Evolutionary conservation across 1,284 basidiomycete species (phyloP), one percentile per base, ranked within the genome.

Genomic region (Leccinum huronense): DNA sequence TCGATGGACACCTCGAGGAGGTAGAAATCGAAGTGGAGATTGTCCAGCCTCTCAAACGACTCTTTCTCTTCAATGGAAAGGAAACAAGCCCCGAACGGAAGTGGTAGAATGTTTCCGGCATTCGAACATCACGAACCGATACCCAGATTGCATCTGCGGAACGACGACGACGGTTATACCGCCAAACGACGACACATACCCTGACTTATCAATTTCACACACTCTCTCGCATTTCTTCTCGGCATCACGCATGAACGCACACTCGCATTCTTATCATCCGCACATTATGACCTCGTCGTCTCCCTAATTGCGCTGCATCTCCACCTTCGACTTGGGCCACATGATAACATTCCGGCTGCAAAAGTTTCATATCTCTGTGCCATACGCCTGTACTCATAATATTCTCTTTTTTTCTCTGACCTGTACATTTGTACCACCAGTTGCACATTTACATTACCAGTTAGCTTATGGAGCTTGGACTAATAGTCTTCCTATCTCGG

Each of bases 21-120:
- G 79, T 81, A n/a, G 81, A 82, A 67, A 74, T 79, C 55, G 79
- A 82, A 65, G 79, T 88, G 27, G 84, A 85, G 69, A 79, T 87
- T 23, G 70, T 66, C 58, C 75, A 76, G 58, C 78, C 80, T 65
- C 69, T 76, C 31, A 84, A 85, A 70, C 76, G 80, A 31, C 77
- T 85, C 60, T 84, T 84, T 74, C 75, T 83, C 65, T 84, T 84
- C 68, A 75, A 78, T n/a, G 74, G 72, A 60, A 75, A 77, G 63
- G 73, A 75, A 63, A 65, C 67, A 1, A 75, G 66, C 38, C 67
- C 70, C 33, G 71, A 68, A 70, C 70, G 66, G 51, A 74, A 73
- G 65, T 68, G 69, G 66, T 77, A 73, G 66, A 69, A 61, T 65
- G 63, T 64, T 57, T 57, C 34, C 31, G 27, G 58, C 57, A 63